Percentiles rank a stretch among this genome's conserved stretches.
These are phyloP conservation scores for Nyctanthes arbortristis DNA, from an alignment of 257 asterid genomes.

Conservation along the genomic window DNA sequence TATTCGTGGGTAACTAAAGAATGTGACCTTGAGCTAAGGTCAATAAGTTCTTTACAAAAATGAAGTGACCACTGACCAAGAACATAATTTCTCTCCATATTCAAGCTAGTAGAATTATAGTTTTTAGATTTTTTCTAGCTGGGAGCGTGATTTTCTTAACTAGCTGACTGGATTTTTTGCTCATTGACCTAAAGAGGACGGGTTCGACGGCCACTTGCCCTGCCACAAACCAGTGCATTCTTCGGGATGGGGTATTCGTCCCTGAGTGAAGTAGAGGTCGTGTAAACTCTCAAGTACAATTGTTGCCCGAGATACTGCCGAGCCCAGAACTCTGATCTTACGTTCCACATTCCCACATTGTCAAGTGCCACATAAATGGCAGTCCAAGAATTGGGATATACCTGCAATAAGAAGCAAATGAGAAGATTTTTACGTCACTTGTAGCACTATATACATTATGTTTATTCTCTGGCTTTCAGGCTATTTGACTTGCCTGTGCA, in stretches of 20 bases:
- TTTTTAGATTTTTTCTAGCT: conserved; percentile 7
- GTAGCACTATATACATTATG: too few relatives aligned
- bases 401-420: conserved; percentile 40
- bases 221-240: conserved; percentile 82
- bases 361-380: conserved; percentile 69
- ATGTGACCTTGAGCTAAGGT: conserved; percentile 72
- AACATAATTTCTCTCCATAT: conserved; percentile 1
- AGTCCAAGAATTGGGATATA: conserved; percentile 81
- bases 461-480: too few relatives aligned
- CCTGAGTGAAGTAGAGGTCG: conserved; percentile 67
- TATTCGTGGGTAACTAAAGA: conserved; percentile 36
- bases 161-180: neutral
- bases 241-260: conserved; percentile 86
- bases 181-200: conserved; percentile 50
- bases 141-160: neutral
- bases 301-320: conserved; percentile 89
- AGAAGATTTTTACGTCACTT: neutral
- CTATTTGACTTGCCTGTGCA: conserved; percentile 51
- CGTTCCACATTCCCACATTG: conserved; percentile 94
- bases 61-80: conserved; percentile 7
- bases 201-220: conserved; percentile 73
- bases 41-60: conserved; percentile 32
- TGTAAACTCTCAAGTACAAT: conserved; percentile 67
- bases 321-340: conserved; percentile 83
- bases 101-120: conserved; percentile 16